Conservation (phyloP, 371 early-diverging fungal species). For the Polyrhizophydium stewartii region DNA sequence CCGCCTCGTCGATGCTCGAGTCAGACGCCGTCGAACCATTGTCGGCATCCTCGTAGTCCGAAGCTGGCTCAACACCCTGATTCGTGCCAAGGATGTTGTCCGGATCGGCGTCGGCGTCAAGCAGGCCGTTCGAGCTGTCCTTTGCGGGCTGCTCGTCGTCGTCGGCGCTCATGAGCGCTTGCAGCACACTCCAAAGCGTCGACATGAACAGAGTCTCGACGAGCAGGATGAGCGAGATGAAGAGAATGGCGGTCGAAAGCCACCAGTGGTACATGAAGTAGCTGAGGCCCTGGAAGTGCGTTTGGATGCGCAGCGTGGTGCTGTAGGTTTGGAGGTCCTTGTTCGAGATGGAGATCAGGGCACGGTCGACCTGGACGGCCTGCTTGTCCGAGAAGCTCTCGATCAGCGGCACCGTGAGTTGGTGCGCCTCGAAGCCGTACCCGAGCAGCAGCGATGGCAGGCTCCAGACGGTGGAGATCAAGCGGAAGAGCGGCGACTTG, state of each 20-base stretch:
- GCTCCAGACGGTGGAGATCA: constrained; percentile 57
- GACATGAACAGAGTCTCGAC: neutral
- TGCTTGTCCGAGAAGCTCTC: constrained; percentile 65
- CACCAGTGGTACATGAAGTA: constrained; percentile 79
- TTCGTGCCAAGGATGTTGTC: constrained; percentile 1
- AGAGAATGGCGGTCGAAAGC: constrained; percentile 65
- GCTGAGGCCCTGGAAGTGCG: constrained; percentile 85
- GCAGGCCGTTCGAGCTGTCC: too few relatives aligned
- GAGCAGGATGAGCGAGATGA: constrained; percentile 65
- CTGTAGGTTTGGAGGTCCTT: constrained; percentile 68
- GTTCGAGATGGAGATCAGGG: constrained; percentile 60
- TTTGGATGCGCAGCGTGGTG: constrained; percentile 63
- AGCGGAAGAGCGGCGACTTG: constrained; percentile 63
- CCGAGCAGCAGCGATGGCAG: constrained; percentile 68
- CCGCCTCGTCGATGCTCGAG: neutral
- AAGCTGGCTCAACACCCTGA: neutral
- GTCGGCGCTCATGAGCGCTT: neutral
- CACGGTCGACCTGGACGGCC: constrained; percentile 57
- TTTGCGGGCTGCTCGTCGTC: too few relatives aligned
- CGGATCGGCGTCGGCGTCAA: neutral
- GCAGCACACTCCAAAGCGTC: neutral
- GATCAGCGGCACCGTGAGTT: constrained; percentile 58
- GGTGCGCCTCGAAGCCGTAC: constrained; percentile 62
- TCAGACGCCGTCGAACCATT: too few relatives aligned
- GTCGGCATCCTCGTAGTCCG: neutral